Conservation (phyloP, 441 rosid genomes). For the Francoa sonchifolia region DNA sequence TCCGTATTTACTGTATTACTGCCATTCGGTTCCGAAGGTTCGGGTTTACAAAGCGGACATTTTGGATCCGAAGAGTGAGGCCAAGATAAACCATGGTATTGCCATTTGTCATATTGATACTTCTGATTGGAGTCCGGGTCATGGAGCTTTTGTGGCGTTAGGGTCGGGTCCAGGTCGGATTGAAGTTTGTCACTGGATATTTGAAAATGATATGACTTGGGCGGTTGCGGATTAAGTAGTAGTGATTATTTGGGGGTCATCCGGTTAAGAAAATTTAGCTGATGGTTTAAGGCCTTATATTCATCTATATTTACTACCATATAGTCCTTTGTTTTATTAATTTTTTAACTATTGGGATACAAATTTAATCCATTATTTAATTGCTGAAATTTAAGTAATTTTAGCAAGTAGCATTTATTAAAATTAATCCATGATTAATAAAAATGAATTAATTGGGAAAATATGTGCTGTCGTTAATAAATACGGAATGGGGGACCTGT, state of each 20-base stretch:
- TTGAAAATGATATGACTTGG: slow-evolving; percentile 92
- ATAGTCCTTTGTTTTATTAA: too few species aligned
- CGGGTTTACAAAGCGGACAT: slow-evolving; percentile 82
- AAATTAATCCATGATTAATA: neutral
- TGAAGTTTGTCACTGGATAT: slow-evolving; percentile 96
- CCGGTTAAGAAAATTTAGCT: slow-evolving; percentile 6
- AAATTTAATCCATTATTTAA: too few species aligned
- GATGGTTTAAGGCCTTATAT: slow-evolving; percentile 1
- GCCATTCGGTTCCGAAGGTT: slow-evolving; percentile 95
- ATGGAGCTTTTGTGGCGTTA: slow-evolving; percentile 73
- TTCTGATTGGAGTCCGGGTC: slow-evolving; percentile 73
- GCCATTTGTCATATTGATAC: slow-evolving; percentile 95
- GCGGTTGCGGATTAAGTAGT: slow-evolving; percentile 36
- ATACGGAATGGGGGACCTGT: too few species aligned
- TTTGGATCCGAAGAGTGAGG: slow-evolving; percentile 34
- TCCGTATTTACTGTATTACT: slow-evolving; percentile 79
- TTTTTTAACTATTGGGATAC: too few species aligned
- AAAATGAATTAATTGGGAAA: neutral
- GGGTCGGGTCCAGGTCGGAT: slow-evolving; percentile 72
- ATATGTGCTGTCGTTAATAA: too few species aligned
- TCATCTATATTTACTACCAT: neutral
- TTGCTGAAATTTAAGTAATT: too few species aligned
- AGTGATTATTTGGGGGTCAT: neutral
- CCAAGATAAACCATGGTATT: slow-evolving; percentile 65
- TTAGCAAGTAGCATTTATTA: neutral